phyloP scores from a whole-genome alignment of 495 filamentous ascomycete genomes.

The Daldinia bambusicola region DNA sequence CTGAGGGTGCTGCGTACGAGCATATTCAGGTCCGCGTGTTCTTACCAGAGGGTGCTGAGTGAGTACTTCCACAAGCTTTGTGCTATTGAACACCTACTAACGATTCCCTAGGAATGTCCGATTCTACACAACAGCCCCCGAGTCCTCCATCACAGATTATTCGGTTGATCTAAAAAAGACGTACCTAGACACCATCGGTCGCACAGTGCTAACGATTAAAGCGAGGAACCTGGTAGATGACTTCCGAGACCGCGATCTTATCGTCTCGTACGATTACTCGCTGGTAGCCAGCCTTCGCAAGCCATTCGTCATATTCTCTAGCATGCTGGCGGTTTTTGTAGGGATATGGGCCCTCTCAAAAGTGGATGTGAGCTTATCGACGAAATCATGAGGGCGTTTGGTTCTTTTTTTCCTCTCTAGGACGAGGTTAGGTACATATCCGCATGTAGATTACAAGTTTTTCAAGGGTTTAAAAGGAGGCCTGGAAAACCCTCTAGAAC shows the following conservation, averaged over 20 bases:
- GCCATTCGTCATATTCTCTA: slow-evolving; percentile 83
- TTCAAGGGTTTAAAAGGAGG: slow-evolving; percentile 31
- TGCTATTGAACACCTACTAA: slow-evolving; percentile 42
- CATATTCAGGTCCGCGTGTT: slow-evolving; percentile 82
- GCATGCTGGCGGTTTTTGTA: slow-evolving; percentile 77
- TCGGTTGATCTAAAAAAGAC: slow-evolving; percentile 66
- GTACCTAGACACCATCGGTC: slow-evolving; percentile 93
- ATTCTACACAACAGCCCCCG: slow-evolving; percentile 70
- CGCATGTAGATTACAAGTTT: slow-evolving; percentile 32
- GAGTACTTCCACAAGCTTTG: slow-evolving; percentile 55
- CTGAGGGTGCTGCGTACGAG: slow-evolving; percentile 87
- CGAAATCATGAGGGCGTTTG: slow-evolving; percentile 43
- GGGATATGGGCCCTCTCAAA: slow-evolving; percentile 79
- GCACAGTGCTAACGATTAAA: slow-evolving; percentile 81
- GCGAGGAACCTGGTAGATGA: slow-evolving; percentile 91
- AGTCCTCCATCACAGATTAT: slow-evolving; percentile 68
- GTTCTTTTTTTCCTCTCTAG: slow-evolving; percentile 21
- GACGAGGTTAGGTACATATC: slow-evolving; percentile 32
- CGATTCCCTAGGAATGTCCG: slow-evolving; percentile 67
- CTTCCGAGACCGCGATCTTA: slow-evolving; percentile 77
- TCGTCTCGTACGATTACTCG: slow-evolving; percentile 91
- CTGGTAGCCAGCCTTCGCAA: slow-evolving; percentile 81
- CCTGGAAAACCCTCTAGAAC: slow-evolving; percentile 34
- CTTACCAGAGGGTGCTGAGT: slow-evolving; percentile 90
- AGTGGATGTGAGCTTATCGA: slow-evolving; percentile 68